Percentiles rank a stretch among this genome's conserved stretches.
phyloP scores from a whole-genome alignment of 2,329 filamentous ascomycete genomes.

The Madurella fahalii region DNA sequence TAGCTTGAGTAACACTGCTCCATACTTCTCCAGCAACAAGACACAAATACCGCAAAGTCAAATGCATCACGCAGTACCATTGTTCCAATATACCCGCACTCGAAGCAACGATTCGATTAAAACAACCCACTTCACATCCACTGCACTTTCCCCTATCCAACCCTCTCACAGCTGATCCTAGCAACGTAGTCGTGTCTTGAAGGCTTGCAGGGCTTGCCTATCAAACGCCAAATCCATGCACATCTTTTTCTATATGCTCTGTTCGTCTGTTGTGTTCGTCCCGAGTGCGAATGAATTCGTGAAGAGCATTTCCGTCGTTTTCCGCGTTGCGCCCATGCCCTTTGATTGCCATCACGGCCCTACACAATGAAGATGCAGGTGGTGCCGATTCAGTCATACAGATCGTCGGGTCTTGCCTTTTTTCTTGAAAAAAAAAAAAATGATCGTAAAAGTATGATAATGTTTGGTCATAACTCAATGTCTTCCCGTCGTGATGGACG shows the following conservation, averaged over 20 bases:
- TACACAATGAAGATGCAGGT: background rate
- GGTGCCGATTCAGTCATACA: slow-evolving; percentile 29
- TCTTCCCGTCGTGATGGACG: slow-evolving; percentile 28
- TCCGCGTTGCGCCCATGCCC: slow-evolving; percentile 5
- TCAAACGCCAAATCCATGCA: slow-evolving; percentile 5
- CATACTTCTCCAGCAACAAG: no score
- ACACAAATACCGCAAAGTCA: no score
- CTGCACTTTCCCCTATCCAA: background rate
- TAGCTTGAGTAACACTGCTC: no score
- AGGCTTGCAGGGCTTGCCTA: background rate
- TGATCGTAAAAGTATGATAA: slow-evolving; percentile 17
- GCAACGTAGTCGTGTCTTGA: background rate
- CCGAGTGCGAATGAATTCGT: background rate
- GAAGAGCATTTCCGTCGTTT: slow-evolving; percentile 12
- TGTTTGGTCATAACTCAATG: slow-evolving; percentile 16
- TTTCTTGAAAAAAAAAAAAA: slow-evolving; percentile 29
- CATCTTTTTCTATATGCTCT: slow-evolving; percentile 5
- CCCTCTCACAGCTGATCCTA: background rate
- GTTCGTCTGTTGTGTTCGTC: background rate
- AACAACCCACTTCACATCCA: background rate
- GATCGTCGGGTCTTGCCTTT: slow-evolving; percentile 20
- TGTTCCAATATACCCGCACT: background rate
- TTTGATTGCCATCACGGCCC: slow-evolving; percentile 1
- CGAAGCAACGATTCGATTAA: background rate
- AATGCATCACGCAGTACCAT: no score